Evolutionary conservation across 108 stramenopile species (phyloP), one percentile per base, ranked within the genome.

Genomic region (Skeletonema marinoi): DNA sequence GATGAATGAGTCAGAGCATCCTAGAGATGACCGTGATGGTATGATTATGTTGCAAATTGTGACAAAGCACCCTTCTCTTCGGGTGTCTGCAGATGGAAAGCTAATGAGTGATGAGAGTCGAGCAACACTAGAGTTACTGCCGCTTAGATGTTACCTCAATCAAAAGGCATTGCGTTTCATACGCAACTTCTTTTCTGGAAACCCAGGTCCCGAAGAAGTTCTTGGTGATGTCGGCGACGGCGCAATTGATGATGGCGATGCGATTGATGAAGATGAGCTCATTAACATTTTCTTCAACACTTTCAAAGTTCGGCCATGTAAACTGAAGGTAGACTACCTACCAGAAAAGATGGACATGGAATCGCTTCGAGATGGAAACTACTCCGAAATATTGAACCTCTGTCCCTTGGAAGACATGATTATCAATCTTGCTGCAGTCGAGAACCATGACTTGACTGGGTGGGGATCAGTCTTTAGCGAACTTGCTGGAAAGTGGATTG

Each of bases 311-410:
- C 84, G 79, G 30, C 80, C 93, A n/a, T 82, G 80, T 70, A 94
- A 96, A 74, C 77, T 96, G 21, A 96, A 94, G 71, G 90, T 96
- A 11, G 88, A 96, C 67, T 96, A 96, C 77, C 78, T 54, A 32
- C 91, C 91, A 8, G 79, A 90, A 38, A 87, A 86, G 50, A 61
- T 94, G 65, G 90, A 96, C 68, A 70, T 87, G 10, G 69, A 65
- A 50, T 89, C 93, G 16, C 71, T 96, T 51, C 84, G 87, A 13
- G 88, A 92, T 36, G 95, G 95, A 12, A 84, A 81, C 30, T 83
- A 89, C 42, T 86, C 92, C 11, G 95, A 96, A 71, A 78, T 96
- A 25, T 59, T 94, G 41, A 96, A 96, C 78, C 60, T 96, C 10
- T 90, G 89, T 74, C 93, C 95, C 9, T 74, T 96, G 35, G 90